Percentiles rank a stretch among this genome's conserved stretches.
Conservation (phyloP, 768 basidiomycete species). For the Hygrocybe coccinea region DNA sequence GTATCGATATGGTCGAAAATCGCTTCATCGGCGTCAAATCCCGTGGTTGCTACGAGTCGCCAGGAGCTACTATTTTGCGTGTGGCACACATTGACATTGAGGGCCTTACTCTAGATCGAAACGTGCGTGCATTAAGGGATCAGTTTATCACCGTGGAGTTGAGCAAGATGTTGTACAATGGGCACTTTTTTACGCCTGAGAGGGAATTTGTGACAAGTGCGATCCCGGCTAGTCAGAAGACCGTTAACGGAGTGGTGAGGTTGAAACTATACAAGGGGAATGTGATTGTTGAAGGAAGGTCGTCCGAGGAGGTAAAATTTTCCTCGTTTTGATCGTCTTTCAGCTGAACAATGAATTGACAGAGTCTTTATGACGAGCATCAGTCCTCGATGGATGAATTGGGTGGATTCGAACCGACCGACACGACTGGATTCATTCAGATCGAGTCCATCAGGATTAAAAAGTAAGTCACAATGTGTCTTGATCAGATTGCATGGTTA, state of each 20-base stretch:
- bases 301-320: constrained; percentile 68
- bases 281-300: constrained; percentile 87
- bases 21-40: constrained; percentile 99
- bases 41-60: constrained; percentile 98
- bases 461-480: constrained; percentile 53
- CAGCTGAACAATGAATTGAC: not conserved
- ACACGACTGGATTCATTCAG: constrained; percentile 93
- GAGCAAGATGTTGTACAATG: constrained; percentile 92
- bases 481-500: not conserved
- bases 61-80: constrained; percentile 93
- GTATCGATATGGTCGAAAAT: constrained; percentile 99
- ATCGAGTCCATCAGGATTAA: constrained; percentile 98
- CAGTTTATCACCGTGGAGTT: constrained; percentile 91
- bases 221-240: constrained; percentile 91
- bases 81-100: constrained; percentile 95
- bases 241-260: constrained; percentile 89
- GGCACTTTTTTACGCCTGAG: constrained; percentile 99
- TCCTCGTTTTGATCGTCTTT: not conserved
- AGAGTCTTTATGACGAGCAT: constrained; percentile 93
- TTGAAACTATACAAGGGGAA: constrained; percentile 96
- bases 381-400: constrained; percentile 99
- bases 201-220: constrained; percentile 89
- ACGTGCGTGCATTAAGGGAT: constrained; percentile 90
- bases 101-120: constrained; percentile 95
- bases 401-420: constrained; percentile 95